Conservation (phyloP, 192 early-diverging fungal species). For the Paraglomus occultum region DNA sequence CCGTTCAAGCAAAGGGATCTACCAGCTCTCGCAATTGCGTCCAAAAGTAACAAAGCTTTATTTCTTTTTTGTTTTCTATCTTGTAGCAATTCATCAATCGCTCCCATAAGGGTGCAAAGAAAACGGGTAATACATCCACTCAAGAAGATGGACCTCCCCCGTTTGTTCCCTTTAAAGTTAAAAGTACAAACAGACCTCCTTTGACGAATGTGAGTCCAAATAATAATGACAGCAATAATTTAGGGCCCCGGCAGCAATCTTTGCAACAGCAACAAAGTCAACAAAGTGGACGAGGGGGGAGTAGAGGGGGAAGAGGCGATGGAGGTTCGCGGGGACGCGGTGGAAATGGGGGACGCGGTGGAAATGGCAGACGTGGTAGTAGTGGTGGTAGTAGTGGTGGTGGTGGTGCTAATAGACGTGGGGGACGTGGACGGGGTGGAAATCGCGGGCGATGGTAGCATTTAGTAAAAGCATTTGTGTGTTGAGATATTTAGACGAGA, state of each 20-base stretch:
- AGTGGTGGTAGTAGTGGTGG: constrained; percentile 1
- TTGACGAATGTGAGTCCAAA: background rate
- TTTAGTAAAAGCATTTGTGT: no score
- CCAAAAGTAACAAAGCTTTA: background rate
- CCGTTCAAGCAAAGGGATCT: no score
- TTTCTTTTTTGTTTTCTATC: no score
- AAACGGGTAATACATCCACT: constrained; percentile 3
- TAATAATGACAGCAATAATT: background rate
- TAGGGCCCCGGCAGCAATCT: background rate
- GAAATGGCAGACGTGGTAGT: background rate
- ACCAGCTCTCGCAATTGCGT: background rate
- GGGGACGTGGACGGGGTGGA: no score
- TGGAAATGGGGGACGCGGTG: constrained; percentile 22
- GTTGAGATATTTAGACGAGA: no score
- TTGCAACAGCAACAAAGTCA: background rate
- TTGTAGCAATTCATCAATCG: no score
- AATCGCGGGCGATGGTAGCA: no score
- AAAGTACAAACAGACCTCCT: no score
- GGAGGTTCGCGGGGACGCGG: constrained; percentile 8
- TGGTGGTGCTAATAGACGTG: background rate
- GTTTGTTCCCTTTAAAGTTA: constrained; percentile 36
- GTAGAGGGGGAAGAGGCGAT: background rate
- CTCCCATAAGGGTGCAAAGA: background rate
- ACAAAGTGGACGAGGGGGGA: background rate
- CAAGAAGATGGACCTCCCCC: constrained; percentile 32